phyloP scores from a whole-genome alignment of 2,329 filamentous ascomycete genomes.

The Diaporthe sp. region DNA sequence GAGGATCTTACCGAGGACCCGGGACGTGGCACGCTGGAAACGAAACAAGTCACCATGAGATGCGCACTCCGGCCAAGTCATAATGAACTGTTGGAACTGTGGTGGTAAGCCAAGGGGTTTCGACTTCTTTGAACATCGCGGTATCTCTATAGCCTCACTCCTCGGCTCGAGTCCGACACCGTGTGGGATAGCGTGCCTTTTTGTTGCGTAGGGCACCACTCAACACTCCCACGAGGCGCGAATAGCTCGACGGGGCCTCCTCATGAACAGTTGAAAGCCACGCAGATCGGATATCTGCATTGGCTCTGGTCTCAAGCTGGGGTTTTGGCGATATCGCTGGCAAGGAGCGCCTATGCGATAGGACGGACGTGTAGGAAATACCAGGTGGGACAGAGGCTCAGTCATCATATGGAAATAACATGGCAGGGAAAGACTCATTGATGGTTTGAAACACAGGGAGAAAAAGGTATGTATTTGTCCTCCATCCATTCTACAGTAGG shows the following conservation, averaged over 20 bases:
- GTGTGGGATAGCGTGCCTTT: not conserved
- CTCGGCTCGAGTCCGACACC: not conserved
- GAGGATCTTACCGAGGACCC: not conserved
- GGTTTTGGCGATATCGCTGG: too few relatives aligned
- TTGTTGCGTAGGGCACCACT: too few relatives aligned
- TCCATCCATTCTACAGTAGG: conserved; percentile 20
- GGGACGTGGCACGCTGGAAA: not conserved
- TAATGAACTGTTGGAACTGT: not conserved
- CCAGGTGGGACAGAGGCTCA: not conserved
- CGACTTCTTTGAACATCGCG: not conserved
- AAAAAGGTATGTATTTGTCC: not conserved
- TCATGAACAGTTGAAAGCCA: not conserved
- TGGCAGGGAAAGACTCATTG: too few relatives aligned
- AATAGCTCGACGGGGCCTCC: not conserved
- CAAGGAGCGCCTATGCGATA: not conserved
- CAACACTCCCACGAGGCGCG: too few relatives aligned
- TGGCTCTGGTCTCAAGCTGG: not conserved
- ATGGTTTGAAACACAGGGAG: not conserved
- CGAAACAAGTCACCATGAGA: not conserved
- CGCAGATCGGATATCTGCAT: too few relatives aligned
- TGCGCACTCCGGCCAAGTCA: not conserved
- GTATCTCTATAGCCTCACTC: not conserved
- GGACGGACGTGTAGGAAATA: too few relatives aligned
- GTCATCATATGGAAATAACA: not conserved
- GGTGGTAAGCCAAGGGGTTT: not conserved